Conservation (phyloP, 1,284 basidiomycete genomes). For the Agroathelia rolfsii region DNA sequence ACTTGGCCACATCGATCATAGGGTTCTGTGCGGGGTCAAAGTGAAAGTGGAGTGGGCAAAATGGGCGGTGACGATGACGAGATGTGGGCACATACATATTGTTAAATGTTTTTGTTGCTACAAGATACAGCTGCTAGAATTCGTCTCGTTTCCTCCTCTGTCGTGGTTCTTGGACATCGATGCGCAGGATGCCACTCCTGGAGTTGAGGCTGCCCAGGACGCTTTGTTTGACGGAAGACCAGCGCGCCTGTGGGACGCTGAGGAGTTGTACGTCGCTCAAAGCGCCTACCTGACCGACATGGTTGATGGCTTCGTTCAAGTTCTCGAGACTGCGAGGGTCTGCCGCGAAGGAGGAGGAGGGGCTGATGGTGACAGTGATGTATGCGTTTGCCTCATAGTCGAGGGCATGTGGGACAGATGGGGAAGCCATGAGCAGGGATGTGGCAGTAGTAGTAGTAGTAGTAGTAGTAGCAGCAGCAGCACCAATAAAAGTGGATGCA, state of each 20-base stretch:
- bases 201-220: constrained; percentile 15
- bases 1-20: no score
- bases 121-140: no score
- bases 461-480: no score
- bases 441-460: no score
- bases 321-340: constrained; percentile 14
- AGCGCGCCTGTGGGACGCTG: constrained; percentile 18
- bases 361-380: constrained; percentile 19
- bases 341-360: constrained; percentile 15
- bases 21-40: no score
- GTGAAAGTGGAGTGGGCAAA: no score
- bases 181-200: constrained; percentile 17
- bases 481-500: no score
- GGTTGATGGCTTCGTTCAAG: constrained; percentile 15
- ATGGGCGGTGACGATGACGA: no score
- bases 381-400: constrained; percentile 17
- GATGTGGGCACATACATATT: no score
- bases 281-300: constrained; percentile 20
- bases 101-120: no score
- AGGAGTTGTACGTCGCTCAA: constrained; percentile 22
- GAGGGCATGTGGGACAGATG: no score
- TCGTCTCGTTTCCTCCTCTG: constrained; percentile 18
- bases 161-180: constrained; percentile 21
- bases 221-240: constrained; percentile 13
- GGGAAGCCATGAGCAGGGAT: no score